phyloP scores from a whole-genome alignment of 129 eudicot genomes.

The Flaveria bidentis region DNA sequence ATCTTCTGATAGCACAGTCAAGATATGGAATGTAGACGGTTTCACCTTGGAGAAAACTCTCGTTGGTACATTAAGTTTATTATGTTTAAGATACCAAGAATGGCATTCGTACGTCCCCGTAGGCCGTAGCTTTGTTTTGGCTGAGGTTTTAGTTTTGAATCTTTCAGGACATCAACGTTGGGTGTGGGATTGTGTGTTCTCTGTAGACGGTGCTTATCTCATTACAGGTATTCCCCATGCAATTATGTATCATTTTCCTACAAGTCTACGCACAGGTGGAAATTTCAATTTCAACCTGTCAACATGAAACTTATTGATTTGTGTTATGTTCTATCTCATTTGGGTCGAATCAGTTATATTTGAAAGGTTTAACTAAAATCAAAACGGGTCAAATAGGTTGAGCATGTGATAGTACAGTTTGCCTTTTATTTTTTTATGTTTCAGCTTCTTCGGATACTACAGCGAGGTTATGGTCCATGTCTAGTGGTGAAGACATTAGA shows the following conservation, averaged over 20 bases:
- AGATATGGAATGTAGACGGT: conserved; percentile 98
- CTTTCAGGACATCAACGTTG: conserved; percentile 89
- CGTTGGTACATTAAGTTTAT: conserved; percentile 48
- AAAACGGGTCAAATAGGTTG: background rate
- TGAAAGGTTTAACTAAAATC: background rate
- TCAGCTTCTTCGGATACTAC: conserved; percentile 98
- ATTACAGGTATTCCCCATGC: conserved; percentile 70
- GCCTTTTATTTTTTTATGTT: background rate
- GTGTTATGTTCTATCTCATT: background rate
- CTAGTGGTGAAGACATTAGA: conserved; percentile 81
- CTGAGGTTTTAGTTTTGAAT: conserved; percentile 8
- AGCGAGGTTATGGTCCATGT: conserved; percentile 89
- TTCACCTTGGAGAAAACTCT: conserved; percentile 89
- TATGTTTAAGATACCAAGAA: conserved; percentile 5
- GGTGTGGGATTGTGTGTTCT: conserved; percentile 99
- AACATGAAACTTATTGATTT: background rate
- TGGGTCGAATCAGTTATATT: background rate
- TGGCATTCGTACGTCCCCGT: background rate
- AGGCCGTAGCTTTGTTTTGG: background rate
- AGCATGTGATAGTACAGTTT: background rate
- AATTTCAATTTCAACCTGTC: background rate
- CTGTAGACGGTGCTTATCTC: conserved; percentile 96
- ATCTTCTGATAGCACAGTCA: conserved; percentile 89
- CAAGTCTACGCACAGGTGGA: background rate
- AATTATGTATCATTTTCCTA: background rate